Conservation (phyloP, 2,329 filamentous ascomycete species). For the Dryadomyces quercivorus region DNA sequence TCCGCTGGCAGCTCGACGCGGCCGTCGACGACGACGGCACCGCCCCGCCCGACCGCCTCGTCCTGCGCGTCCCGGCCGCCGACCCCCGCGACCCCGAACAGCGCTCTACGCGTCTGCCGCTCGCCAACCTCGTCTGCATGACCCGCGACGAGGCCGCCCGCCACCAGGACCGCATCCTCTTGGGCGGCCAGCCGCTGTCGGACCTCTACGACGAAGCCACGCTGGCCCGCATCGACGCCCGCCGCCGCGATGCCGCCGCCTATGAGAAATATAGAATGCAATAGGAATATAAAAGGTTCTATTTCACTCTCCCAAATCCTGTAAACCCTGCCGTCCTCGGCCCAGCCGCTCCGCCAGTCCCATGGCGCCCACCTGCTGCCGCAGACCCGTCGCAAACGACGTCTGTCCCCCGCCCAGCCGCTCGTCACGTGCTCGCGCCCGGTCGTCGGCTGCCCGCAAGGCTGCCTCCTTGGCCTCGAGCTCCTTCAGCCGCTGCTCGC, state of each 20-base stretch:
- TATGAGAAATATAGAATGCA: slow-evolving; percentile 35
- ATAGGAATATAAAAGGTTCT: background rate
- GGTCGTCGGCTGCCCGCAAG: slow-evolving; percentile 55
- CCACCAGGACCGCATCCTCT: slow-evolving; percentile 72
- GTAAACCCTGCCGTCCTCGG: slow-evolving; percentile 30
- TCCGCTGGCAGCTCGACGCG: slow-evolving; percentile 54
- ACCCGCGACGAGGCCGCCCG: slow-evolving; percentile 77
- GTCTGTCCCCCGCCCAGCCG: slow-evolving; percentile 1
- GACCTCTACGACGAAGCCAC: slow-evolving; percentile 63
- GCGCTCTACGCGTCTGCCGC: slow-evolving; percentile 55
- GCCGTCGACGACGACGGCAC: slow-evolving; percentile 29
- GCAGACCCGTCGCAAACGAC: slow-evolving; percentile 51
- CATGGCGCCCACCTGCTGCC: slow-evolving; percentile 43
- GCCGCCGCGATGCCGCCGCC: slow-evolving; percentile 53
- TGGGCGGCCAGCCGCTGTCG: slow-evolving; percentile 51
- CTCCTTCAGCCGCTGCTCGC: slow-evolving; percentile 53
- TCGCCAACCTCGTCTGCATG: slow-evolving; percentile 75
- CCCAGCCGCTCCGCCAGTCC: slow-evolving; percentile 40
- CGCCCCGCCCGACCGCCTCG: background rate
- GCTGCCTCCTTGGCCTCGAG: slow-evolving; percentile 53
- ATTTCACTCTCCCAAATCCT: slow-evolving; percentile 9
- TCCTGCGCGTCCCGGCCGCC: slow-evolving; percentile 42
- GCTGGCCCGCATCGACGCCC: slow-evolving; percentile 53
- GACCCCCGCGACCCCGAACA: slow-evolving; percentile 54
- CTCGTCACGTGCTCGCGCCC: slow-evolving; percentile 38